Percentiles rank a stretch among this genome's conserved stretches.
Evolutionary conservation across 2,329 filamentous ascomycete genomes (phyloP).

Genomic region (Xylogone sp.): DNA sequence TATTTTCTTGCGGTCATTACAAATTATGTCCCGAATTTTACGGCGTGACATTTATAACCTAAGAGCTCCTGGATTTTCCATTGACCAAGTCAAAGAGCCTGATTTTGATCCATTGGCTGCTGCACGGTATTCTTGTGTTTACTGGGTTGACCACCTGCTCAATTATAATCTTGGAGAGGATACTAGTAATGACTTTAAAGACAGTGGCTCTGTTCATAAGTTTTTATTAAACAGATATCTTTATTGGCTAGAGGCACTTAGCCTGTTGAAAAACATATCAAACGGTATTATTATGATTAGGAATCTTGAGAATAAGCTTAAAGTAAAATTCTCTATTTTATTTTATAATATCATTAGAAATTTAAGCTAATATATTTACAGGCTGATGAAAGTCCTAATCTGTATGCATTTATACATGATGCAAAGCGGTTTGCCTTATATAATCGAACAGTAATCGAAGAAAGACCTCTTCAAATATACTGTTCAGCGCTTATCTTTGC

Average conservation of each 20-base stretch:
- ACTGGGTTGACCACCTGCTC: constrained; percentile 33
- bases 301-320: constrained; percentile 14
- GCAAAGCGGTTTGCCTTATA: constrained; percentile 13
- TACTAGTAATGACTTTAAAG: background rate
- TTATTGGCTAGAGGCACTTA: constrained; percentile 27
- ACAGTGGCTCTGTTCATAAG: constrained; percentile 23
- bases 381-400: background rate
- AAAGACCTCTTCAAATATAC: constrained; percentile 29
- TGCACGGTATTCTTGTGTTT: constrained; percentile 27
- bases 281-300: constrained; percentile 14
- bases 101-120: constrained; percentile 22
- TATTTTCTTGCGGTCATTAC: constrained; percentile 33
- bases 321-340: constrained; percentile 11
- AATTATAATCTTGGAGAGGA: background rate
- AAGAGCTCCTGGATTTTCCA: constrained; percentile 13
- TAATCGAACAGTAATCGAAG: constrained; percentile 15
- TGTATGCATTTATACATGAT: constrained; percentile 10
- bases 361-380: background rate
- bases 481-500: constrained; percentile 27
- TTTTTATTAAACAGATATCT: constrained; percentile 37
- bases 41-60: constrained; percentile 33
- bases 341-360: background rate
- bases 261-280: constrained; percentile 16
- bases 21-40: constrained; percentile 25
- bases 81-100: constrained; percentile 17